Evolutionary conservation across 116 monocot genomes (phyloP).

Genomic region (Cymodocea nodosa): DNA sequence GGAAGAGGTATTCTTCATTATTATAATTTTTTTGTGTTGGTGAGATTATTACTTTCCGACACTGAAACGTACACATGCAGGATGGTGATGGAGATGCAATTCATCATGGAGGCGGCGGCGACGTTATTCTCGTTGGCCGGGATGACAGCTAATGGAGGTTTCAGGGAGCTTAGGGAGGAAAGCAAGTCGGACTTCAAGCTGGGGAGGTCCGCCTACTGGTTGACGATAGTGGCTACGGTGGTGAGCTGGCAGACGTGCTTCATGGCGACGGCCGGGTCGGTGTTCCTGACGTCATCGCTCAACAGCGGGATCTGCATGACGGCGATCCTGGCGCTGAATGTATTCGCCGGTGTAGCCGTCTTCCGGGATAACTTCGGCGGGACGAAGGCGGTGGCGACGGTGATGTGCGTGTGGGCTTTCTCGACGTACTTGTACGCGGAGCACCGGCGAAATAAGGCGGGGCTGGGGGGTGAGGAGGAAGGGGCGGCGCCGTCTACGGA

Average conservation of each 20-base stretch:
- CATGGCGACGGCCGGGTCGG: constrained; percentile 61
- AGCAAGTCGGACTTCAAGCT: constrained; percentile 24
- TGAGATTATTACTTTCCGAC: no score
- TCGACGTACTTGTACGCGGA: constrained; percentile 52
- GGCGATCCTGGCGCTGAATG: constrained; percentile 38
- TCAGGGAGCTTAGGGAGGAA: constrained; percentile 13
- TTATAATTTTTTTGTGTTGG: no score
- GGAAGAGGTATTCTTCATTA: no score
- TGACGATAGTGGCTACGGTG: constrained; percentile 17
- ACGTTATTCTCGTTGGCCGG: constrained; percentile 32
- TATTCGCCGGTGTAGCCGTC: constrained; percentile 39
- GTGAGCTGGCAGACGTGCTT: constrained; percentile 57
- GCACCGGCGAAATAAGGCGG: constrained; percentile 14
- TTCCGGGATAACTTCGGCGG: constrained; percentile 44
- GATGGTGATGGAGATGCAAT: constrained; percentile 53
- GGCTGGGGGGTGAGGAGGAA: not conserved
- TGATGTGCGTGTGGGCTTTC: constrained; percentile 54
- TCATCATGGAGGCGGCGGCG: constrained; percentile 46
- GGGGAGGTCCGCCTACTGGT: constrained; percentile 27
- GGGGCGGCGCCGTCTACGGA: not conserved
- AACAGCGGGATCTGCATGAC: constrained; percentile 69
- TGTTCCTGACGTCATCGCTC: constrained; percentile 57
- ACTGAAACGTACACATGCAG: not conserved
- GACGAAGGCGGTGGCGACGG: constrained; percentile 35
- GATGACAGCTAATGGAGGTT: constrained; percentile 18